Base-by-base conservation (phyloP, 768 basidiomycete species). In the Lepiota brunneoincarnata region DNA sequence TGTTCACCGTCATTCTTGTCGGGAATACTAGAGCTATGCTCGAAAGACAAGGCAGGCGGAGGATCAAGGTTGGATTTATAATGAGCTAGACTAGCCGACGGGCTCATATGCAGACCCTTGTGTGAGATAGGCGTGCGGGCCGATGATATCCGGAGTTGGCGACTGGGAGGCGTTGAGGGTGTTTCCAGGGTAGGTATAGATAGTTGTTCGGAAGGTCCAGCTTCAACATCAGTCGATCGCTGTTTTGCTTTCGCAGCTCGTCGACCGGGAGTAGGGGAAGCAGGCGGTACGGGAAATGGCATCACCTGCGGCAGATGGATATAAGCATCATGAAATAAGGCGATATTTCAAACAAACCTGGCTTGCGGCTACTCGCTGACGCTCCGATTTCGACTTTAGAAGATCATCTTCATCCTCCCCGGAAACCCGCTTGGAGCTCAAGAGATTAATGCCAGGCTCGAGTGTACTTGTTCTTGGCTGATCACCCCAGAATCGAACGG, bases 31-130 rank as follows among this genome's bases (percentile, higher is more conserved):
- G 31, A 31, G 37, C 56, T 59, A 9, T 60, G 59, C 9, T 64
- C 62, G 39, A 59, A 72, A 51, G 39, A 48, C 37, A 67, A 61
- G n/a, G 72, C 61, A 2, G 78, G 80, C 0, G 84, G 84, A 0
- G 87, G 86, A 58, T 87, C 84, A 11, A 87, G 72, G 58, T 85
- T 73, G 7, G 81, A 79, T 60, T 87, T 89, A 65, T 86, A 87
- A 67, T 89, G 82, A 7, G 75, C 80, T 12, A 87, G 74, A 58
- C 82, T 86, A 1, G 84, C 67, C 2, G 78, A 78, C 3, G 86
- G 86, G 58, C 84, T 85, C 84, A 85, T 86, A 59, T 86, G 82
- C 34, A 86, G 63, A 36, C 84, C 86, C 59, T 77, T 80, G 63
- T 87, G 83, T 0, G 86, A 87, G 6, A 89, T 65, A 0, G 87